Base-by-base conservation (phyloP, 805 yeast genomes). In the Candida dajiaensis region DNA sequence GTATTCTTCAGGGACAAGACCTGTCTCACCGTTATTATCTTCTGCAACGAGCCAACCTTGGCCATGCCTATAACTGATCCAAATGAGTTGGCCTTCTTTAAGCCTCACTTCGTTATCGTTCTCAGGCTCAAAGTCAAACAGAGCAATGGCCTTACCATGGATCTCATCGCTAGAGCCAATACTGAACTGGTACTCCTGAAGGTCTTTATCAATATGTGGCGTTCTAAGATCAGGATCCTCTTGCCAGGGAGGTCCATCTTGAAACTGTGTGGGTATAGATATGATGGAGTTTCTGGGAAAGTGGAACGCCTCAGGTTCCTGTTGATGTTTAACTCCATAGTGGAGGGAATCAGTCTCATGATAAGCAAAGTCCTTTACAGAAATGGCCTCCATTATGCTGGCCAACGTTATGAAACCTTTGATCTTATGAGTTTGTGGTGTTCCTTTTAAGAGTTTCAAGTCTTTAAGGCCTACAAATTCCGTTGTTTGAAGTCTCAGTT, bases 11-110 rank as follows among this genome's bases (percentile, higher is more conserved):
- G 99, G 99, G 6, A 94, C 95, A 43, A 94, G 76, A 2, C 99
- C 99, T 12, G 95, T 86, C 51, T 82, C 85, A 1, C 88, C 89
- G 3, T 85, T 74, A 1, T 87, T 83, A 58, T 89, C 89, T 49
- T 74, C 74, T 1, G 97, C 98, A 43, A 94, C 97, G 3, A 94
- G 74, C 99, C 99, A 94, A 8, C 99, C 99, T 63, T 92, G 97
- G 22, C 98, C 98, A 63, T 92, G 96, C 47, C 95, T 79, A 64
- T 90, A 92, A 49, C 84, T 80, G 26, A 94, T 85, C 78, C 89
- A 83, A 2, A 94, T 79, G 13, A 79, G 64, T 65, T 94, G 97
- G 31, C 96, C 96, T 56, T 85, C 95, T 13, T 59, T 66, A 28
- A 94, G 68, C 11, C 75, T 78, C 40, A 90, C 78, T 59, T 94